Evolutionary conservation across 2,329 filamentous ascomycete species (phyloP).

Genomic region (Cadophora luteo-olivacea): DNA sequence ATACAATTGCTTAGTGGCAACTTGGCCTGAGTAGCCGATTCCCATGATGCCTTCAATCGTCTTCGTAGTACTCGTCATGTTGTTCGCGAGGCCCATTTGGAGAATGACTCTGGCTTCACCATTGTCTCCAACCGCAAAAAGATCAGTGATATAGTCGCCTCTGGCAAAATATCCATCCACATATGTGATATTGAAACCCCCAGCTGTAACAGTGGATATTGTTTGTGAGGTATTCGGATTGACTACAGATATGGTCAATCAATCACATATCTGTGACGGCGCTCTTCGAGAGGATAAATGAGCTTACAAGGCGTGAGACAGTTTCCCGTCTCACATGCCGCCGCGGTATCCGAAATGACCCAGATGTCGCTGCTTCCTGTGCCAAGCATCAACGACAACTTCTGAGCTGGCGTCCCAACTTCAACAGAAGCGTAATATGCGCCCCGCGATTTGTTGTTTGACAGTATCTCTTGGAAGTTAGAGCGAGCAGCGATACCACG

Average conservation of each 20-base stretch:
- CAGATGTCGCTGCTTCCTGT: slow-evolving; percentile 69
- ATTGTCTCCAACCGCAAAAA: slow-evolving; percentile 52
- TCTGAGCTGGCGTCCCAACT: slow-evolving; percentile 64
- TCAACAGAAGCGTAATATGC: slow-evolving; percentile 54
- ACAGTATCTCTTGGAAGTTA: slow-evolving; percentile 28
- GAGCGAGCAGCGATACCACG: slow-evolving; percentile 28
- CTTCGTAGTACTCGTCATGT: slow-evolving; percentile 56
- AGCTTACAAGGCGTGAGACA: slow-evolving; percentile 51
- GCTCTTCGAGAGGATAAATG: slow-evolving; percentile 42
- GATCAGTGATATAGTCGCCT: slow-evolving; percentile 64
- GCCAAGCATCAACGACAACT: slow-evolving; percentile 60
- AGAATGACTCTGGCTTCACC: slow-evolving; percentile 54
- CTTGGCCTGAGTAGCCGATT: slow-evolving; percentile 58
- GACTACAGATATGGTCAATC: slow-evolving; percentile 47
- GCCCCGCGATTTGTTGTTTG: slow-evolving; percentile 61
- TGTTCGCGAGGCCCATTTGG: slow-evolving; percentile 60
- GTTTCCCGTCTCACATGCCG: slow-evolving; percentile 34
- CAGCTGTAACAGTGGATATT: slow-evolving; percentile 49
- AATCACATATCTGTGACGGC: neutral
- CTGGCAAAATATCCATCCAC: slow-evolving; percentile 58
- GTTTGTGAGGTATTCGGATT: slow-evolving; percentile 55
- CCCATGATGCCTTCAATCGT: slow-evolving; percentile 53
- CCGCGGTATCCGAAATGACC: slow-evolving; percentile 51
- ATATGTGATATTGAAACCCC: slow-evolving; percentile 62
- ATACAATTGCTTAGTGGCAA: slow-evolving; percentile 48